Percentiles rank a stretch among this genome's conserved stretches.
Conservation (phyloP, 352 stramenopile genomes). For the Globisporangium cylindrosporum region DNA sequence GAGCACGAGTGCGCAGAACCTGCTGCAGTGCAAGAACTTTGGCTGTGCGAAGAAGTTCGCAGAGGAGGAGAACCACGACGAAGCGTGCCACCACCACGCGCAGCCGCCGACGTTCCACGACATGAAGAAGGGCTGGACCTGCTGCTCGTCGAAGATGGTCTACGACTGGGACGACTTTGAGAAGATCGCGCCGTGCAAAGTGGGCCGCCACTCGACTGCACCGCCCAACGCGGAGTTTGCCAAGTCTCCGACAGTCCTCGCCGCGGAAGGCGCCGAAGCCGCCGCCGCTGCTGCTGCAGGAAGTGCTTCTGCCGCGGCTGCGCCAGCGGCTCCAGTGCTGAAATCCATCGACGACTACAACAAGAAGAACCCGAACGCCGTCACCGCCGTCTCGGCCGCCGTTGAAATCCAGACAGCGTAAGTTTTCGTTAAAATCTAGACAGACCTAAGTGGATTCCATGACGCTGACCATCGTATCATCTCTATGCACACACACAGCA, state of each 20-base stretch:
- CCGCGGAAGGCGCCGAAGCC: constrained; percentile 44
- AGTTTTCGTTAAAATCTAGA: not conserved
- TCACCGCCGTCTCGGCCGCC: constrained; percentile 75
- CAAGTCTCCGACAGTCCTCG: constrained; percentile 74
- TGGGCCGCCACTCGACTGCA: constrained; percentile 67
- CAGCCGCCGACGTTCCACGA: constrained; percentile 87
- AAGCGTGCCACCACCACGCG: constrained; percentile 74
- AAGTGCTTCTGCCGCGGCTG: constrained; percentile 8
- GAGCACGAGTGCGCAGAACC: constrained; percentile 23
- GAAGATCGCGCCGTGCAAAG: constrained; percentile 73
- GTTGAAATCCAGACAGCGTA: constrained; percentile 57
- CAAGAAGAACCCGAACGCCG: constrained; percentile 84
- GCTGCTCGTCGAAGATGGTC: constrained; percentile 88
- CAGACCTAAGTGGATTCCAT: not conserved
- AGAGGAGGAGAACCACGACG: constrained; percentile 72
- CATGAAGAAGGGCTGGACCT: constrained; percentile 90
- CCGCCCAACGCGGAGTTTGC: constrained; percentile 74
- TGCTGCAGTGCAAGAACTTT: constrained; percentile 86
- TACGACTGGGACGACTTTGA: constrained; percentile 97
- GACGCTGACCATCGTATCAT: not conserved
- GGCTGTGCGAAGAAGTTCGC: constrained; percentile 81
- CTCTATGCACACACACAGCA: constrained; percentile 13
- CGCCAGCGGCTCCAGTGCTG: constrained; percentile 40
- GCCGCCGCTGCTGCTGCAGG: constrained; percentile 17
- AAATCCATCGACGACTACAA: constrained; percentile 95